phyloP scores from a whole-genome alignment of 1,284 basidiomycete species.

The Ganoderma lingzhi region DNA sequence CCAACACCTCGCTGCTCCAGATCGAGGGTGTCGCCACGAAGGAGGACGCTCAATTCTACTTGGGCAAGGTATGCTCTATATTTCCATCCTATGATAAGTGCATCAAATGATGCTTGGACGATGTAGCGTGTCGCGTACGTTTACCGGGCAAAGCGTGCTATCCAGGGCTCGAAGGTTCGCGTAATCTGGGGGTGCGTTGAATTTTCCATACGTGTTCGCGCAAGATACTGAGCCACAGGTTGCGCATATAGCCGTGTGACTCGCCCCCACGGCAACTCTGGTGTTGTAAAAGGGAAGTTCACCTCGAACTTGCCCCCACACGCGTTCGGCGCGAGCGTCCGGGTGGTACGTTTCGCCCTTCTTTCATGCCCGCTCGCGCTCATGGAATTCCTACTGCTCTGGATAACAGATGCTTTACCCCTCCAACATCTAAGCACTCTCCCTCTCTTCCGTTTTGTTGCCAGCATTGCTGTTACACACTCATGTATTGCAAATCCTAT shows the following conservation, averaged over 20 bases:
- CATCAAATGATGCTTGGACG: constrained; percentile 7
- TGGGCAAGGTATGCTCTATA: constrained; percentile 87
- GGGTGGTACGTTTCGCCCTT: constrained; percentile 74
- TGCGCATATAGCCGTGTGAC: constrained; percentile 76
- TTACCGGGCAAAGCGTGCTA: constrained; percentile 94
- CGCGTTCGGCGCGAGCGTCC: constrained; percentile 94
- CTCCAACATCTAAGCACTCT: constrained; percentile 54
- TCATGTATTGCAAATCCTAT: constrained; percentile 54
- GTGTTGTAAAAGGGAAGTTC: constrained; percentile 99
- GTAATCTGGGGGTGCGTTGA: constrained; percentile 94
- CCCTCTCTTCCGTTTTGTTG: constrained; percentile 31
- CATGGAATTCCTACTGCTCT: constrained; percentile 1
- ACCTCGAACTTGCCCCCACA: constrained; percentile 95
- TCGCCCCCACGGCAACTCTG: constrained; percentile 93
- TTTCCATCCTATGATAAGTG: neutral
- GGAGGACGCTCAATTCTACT: constrained; percentile 81
- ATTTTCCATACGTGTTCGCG: neutral
- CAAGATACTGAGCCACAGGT: neutral
- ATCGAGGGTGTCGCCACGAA: constrained; percentile 96
- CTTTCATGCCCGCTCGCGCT: constrained; percentile 4
- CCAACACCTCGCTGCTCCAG: constrained; percentile 96
- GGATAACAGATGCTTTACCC: constrained; percentile 58
- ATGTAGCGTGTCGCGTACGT: constrained; percentile 94
- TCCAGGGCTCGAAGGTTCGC: constrained; percentile 92
- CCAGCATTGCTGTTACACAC: constrained; percentile 49